phyloP scores from a whole-genome alignment of 2,329 filamentous ascomycete species.

The Claviceps maximensis region DNA sequence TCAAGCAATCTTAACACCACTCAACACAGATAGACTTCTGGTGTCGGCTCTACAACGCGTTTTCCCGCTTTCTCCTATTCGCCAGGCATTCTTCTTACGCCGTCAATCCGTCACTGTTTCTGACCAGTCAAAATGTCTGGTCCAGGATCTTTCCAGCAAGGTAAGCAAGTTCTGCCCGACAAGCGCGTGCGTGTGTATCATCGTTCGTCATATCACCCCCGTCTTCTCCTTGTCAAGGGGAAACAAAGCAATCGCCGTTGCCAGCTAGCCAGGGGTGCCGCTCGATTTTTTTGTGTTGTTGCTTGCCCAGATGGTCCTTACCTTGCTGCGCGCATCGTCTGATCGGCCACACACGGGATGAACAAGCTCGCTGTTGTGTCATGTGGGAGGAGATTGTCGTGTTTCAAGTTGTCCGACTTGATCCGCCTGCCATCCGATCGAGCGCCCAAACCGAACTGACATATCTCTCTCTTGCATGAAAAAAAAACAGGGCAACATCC shows the following conservation, averaged over 20 bases:
- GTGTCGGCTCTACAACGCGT: not conserved
- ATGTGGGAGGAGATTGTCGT: slow-evolving; percentile 9
- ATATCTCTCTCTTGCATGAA: slow-evolving; percentile 6
- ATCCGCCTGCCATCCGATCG: not conserved
- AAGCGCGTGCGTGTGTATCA: not conserved
- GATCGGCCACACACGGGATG: slow-evolving; percentile 2
- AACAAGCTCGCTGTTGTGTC: slow-evolving; percentile 5
- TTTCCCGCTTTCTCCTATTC: not conserved
- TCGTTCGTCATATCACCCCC: not conserved
- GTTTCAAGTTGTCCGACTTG: slow-evolving; percentile 11
- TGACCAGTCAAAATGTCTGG: slow-evolving; percentile 8
- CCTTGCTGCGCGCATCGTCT: slow-evolving; percentile 2
- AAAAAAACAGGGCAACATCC: slow-evolving; percentile 9
- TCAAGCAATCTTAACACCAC: not conserved
- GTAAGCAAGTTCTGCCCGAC: slow-evolving; percentile 4
- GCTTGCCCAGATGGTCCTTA: not conserved
- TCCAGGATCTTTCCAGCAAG: slow-evolving; percentile 7
- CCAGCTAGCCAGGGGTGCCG: not conserved
- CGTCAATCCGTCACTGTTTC: not conserved
- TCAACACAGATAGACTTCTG: not conserved
- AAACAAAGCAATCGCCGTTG: not conserved
- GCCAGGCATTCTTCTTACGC: not conserved
- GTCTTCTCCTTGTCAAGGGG: not conserved
- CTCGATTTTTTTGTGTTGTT: not conserved
- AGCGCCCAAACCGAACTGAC: slow-evolving; percentile 2